Evolutionary conservation across 768 basidiomycete species (phyloP), one percentile per base, ranked within the genome.

Genomic region (Dioszegia aurantiaca): DNA sequence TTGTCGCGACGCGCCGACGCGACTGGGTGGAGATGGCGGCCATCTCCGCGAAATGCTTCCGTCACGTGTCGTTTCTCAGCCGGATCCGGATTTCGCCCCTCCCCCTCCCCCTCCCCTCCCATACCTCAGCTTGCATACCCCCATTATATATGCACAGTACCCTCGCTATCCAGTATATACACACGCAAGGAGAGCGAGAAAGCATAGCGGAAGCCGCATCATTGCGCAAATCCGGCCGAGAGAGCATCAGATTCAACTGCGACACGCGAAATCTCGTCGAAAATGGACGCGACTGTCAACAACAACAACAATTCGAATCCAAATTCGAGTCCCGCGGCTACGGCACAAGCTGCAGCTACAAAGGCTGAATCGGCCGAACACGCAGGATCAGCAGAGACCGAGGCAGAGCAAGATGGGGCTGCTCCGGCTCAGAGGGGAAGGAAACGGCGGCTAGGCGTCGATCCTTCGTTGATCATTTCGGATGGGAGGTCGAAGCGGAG

Each of bases 381-480:
- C n/a, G n/a, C n/a, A n/a, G n/a, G n/a, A n/a, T n/a, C 36, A 37
- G 17, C 9, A 9, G 40, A 42, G 16, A 28, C 12, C 12, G 23
- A 33, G 21, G 39, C 10, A 40, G 44, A 33, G 31, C n/a, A 28
- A 27, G 44, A 21, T 14, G 45, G 4, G 4, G 36, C 27, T 19
- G 36, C 36, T 39, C 23, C n/a, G 24, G 36, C 48, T 5, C 33
- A 23, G 23, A 21, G 44, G 26, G 42, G 30, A 19, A 60, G 43
- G 45, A 40, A 51, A 14, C 60, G 54, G 40, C 63, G 58, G 49
- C 40, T 68, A 33, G 71, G 58, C 27, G 67, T 70, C 2, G 64
- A 73, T 54, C 62, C 71, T 0, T 60, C 52, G 19, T 56, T 70
- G 55, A 73, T 73, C 55, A 59, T 73, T 40, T 62, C 55, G 30